Base-by-base conservation (phyloP, 306 rosid genomes). In the Comarum palustre region DNA sequence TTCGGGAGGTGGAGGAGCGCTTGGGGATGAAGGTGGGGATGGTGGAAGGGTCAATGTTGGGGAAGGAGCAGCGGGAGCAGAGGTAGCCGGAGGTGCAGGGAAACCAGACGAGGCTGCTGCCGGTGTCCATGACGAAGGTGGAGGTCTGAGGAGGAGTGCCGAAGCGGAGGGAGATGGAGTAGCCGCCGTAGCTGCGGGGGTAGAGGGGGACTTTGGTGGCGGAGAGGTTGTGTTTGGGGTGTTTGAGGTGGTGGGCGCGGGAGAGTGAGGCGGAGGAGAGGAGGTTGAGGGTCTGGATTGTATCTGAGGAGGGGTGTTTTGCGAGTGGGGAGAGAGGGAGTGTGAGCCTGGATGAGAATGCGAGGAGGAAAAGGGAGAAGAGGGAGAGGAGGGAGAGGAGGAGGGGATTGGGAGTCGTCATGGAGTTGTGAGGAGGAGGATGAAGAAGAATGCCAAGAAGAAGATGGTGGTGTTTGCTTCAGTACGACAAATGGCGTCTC, bases 71-170 rank as follows among this genome's bases (percentile, higher is more conserved):
- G 8, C 29, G 19, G 81, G 91, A 74, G 75, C 99, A 94, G 73
- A 76, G 42, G 69, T 94, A 94, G 71, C 79, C 90, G 6, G 96
- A 79, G 65, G 99, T 75, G 57, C 99, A 94, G 41, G 99, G 96
- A 76, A 86, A 71, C 99, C 99, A 94, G 17, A 88, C 91, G 8
- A 94, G 91, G 74, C 97, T 90, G 27, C 96, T 88, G 13, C 96
- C 99, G 0, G 99, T 94, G 80, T 94, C 99, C 66, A 94, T 38
- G 2, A 91, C 31, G 69, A 94, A 87, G 6, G 87, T 20, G 2
- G 69, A 39, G 15, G 86, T 72, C 71, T 91, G 99, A 0, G 97
- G 83, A 0, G 99, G 99, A 0, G 90, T 89, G 17, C 99, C 99
- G 62, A 94, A 87, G 34, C 55, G 72, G 69, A 91, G 96, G 39